These are phyloP conservation scores for Cercospora beticola DNA, from an alignment of 2,329 filamentous ascomycete species.

Conservation along the genomic window DNA sequence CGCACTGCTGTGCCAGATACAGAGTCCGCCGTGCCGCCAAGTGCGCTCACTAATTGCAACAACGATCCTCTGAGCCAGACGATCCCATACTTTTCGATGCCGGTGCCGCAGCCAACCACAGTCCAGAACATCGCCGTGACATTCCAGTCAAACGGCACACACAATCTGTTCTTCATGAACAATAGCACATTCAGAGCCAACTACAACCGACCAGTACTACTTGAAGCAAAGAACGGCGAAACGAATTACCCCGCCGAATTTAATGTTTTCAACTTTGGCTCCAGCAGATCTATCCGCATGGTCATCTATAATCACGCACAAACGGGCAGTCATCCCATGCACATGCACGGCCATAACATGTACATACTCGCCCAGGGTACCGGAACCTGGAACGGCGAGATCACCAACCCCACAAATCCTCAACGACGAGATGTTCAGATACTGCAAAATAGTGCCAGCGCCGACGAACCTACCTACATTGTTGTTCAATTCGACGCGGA, in stretches of 20 bases:
- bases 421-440: conserved; percentile 54
- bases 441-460: conserved; percentile 40
- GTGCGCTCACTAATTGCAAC: conserved; percentile 47
- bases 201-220: conserved; percentile 43
- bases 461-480: conserved; percentile 35
- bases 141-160: conserved; percentile 45
- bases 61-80: conserved; percentile 59
- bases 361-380: conserved; percentile 44
- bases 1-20: conserved; percentile 40
- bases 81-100: conserved; percentile 54
- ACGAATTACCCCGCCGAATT: conserved; percentile 34
- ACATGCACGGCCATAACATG: conserved; percentile 53
- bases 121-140: conserved; percentile 50
- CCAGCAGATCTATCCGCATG: conserved; percentile 42
- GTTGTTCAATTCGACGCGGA: conserved; percentile 50
- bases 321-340: conserved; percentile 53
- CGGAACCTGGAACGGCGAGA: conserved; percentile 41
- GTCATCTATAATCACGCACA: conserved; percentile 42
- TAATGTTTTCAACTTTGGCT: conserved; percentile 46
- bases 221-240: conserved; percentile 39
- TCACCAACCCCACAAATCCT: conserved; percentile 50
- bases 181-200: conserved; percentile 54
- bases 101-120: conserved; percentile 47
- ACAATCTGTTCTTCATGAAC: conserved; percentile 56
- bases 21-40: conserved; percentile 52